Evolutionary conservation across 1,139 yeast species (phyloP).

Genomic region (Candida tropicalis): DNA sequence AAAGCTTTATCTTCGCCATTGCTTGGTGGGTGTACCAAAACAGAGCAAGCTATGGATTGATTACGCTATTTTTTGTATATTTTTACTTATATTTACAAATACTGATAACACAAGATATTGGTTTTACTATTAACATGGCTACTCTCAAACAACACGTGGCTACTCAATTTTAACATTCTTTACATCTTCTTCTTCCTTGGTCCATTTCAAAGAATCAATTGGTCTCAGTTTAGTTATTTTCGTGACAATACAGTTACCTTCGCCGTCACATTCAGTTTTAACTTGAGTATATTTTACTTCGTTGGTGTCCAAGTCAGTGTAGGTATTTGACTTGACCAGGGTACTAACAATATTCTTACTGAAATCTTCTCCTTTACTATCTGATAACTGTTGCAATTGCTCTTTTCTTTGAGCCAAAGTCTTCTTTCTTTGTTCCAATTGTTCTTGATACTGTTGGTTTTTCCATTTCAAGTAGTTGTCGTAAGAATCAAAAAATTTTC

Average conservation of each 20-base stretch:
- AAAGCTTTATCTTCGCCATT: too few relatives aligned
- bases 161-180: neutral
- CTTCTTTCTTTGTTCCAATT: conserved; percentile 19
- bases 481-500: conserved; percentile 57
- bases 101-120: too few relatives aligned
- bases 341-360: conserved; percentile 52
- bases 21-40: too few relatives aligned
- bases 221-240: conserved; percentile 44
- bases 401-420: conserved; percentile 10
- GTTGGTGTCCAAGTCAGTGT: conserved; percentile 54
- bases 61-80: too few relatives aligned
- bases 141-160: too few relatives aligned
- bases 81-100: neutral
- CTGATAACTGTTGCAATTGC: neutral
- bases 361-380: conserved; percentile 4
- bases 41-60: too few relatives aligned
- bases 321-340: conserved; percentile 47
- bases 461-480: conserved; percentile 72
- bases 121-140: too few relatives aligned
- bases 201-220: conserved; percentile 36
- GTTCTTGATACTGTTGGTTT: conserved; percentile 48
- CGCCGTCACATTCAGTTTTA: conserved; percentile 57
- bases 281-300: conserved; percentile 55
- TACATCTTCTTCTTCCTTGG: conserved; percentile 26
- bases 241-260: conserved; percentile 59